Conservation (phyloP, 441 rosid species). For the Euphorbia schlechtendalii region DNA sequence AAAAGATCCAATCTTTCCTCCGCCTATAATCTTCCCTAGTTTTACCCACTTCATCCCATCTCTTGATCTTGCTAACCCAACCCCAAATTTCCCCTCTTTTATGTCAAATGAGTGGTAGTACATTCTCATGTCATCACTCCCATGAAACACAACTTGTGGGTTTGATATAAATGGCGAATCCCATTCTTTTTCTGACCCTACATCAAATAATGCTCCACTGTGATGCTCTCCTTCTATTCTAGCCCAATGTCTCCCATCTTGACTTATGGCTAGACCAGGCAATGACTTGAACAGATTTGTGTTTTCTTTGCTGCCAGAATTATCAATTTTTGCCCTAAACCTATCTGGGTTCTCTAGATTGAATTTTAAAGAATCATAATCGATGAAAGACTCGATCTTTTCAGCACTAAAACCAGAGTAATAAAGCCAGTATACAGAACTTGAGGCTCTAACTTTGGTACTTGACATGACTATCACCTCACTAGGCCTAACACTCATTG, state of each 20-base stretch:
- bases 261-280: slow-evolving; percentile 75
- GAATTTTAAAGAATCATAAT: slow-evolving; percentile 24
- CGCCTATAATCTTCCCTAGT: slow-evolving; percentile 63
- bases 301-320: slow-evolving; percentile 10
- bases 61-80: slow-evolving; percentile 70
- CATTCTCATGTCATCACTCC: slow-evolving; percentile 64
- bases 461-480: slow-evolving; percentile 75
- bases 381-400: slow-evolving; percentile 25
- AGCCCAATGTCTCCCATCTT: slow-evolving; percentile 88
- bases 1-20: slow-evolving; percentile 42
- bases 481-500: slow-evolving; percentile 48
- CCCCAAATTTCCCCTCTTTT: slow-evolving; percentile 29
- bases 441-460: slow-evolving; percentile 40
- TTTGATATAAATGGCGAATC: slow-evolving; percentile 57
- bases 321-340: slow-evolving; percentile 18
- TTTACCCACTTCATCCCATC: slow-evolving; percentile 81
- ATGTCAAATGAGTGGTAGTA: slow-evolving; percentile 37
- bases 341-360: slow-evolving; percentile 46
- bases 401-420: slow-evolving; percentile 56
- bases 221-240: slow-evolving; percentile 87
- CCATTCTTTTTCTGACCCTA: slow-evolving; percentile 65
- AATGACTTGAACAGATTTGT: slow-evolving; percentile 38
- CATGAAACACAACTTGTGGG: slow-evolving; percentile 63
- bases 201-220: slow-evolving; percentile 71
- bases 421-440: slow-evolving; percentile 74